Base-by-base conservation (phyloP, 139 green algal species). In the Micromonas commoda region DNA sequence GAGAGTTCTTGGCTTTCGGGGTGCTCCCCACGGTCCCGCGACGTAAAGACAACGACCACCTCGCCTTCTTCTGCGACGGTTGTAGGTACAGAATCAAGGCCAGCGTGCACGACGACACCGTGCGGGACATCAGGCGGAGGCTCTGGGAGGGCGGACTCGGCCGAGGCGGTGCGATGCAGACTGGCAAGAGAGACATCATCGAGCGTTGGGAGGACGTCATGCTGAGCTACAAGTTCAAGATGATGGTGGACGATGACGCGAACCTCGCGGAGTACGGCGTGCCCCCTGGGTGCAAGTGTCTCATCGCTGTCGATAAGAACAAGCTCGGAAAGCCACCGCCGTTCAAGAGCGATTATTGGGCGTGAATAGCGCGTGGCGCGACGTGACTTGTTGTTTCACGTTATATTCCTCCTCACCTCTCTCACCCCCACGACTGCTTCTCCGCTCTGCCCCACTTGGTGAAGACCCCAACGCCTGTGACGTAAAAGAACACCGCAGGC, bases 1-100 rank as follows among this genome's bases (percentile, higher is more conserved):
- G 96, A 90, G 92, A 97, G 21, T 86, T 90, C 39, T 85, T 85
- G 4, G 3, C 20, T 1, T 97, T 96, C 39, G 91, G 97, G 75
- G 93, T 92, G 73, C 96, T 97, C 66, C 91, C 92, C 29, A 97
- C 92, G 4, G 90, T 97, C 4, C 92, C 92, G 6, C 91, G 90
- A 0, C 85, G 90, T 26, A 97, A 93, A 79, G 89, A 97, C 80
- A 89, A 90, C 72, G 80, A 86, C 31, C 90, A 96, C 85, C 85
- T 96, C 81, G 88, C 86, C 1, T 96, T 96, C 83, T 97, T 95
- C 86, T 97, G 90, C 82, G 80, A 85, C 24, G 92, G 92, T 20
- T 96, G 91, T 84, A 87, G 92, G 37, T 97, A 97, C 82, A 82
- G 91, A 0, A 87, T 96, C 3, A 91, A 89, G 2, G 91, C 87